Conservation (phyloP, 1,284 basidiomycete species). For the Serendipita sp. region DNA sequence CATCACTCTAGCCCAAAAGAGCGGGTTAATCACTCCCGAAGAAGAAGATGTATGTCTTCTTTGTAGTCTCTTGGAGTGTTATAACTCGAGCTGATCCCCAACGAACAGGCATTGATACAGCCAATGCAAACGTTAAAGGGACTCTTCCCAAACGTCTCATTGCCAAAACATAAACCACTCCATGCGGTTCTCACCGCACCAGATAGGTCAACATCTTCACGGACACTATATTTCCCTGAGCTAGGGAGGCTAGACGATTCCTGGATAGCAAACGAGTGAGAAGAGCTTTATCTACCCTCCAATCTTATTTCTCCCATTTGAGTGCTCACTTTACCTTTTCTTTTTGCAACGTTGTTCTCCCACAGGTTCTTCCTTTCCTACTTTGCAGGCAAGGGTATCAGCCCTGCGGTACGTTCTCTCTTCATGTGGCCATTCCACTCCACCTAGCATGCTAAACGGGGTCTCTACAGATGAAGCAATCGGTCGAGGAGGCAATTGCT, state of each 20-base stretch:
- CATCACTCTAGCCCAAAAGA: constrained; percentile 38
- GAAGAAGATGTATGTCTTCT: constrained; percentile 23
- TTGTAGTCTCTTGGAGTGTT: background rate
- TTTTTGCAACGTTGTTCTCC: too few relatives aligned
- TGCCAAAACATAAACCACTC: constrained; percentile 49
- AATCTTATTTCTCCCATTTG: background rate
- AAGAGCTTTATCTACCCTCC: background rate
- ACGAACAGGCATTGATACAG: constrained; percentile 34
- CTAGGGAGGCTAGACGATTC: constrained; percentile 53
- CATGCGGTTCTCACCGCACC: constrained; percentile 55
- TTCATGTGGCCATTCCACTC: background rate
- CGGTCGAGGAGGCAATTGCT: background rate
- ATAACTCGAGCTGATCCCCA: background rate
- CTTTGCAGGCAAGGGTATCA: constrained; percentile 53
- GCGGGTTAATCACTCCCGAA: constrained; percentile 39
- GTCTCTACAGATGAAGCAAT: constrained; percentile 4
- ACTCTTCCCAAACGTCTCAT: constrained; percentile 54
- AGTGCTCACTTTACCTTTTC: too few relatives aligned
- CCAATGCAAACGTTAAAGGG: constrained; percentile 60
- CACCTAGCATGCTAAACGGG: background rate
- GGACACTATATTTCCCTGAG: constrained; percentile 53
- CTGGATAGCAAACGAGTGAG: constrained; percentile 50
- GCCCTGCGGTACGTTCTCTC: constrained; percentile 44
- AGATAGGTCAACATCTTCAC: constrained; percentile 23
- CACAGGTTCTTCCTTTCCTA: constrained; percentile 48